Base-by-base conservation (phyloP, 1,284 basidiomycete genomes). In the Athelia psychrophila region DNA sequence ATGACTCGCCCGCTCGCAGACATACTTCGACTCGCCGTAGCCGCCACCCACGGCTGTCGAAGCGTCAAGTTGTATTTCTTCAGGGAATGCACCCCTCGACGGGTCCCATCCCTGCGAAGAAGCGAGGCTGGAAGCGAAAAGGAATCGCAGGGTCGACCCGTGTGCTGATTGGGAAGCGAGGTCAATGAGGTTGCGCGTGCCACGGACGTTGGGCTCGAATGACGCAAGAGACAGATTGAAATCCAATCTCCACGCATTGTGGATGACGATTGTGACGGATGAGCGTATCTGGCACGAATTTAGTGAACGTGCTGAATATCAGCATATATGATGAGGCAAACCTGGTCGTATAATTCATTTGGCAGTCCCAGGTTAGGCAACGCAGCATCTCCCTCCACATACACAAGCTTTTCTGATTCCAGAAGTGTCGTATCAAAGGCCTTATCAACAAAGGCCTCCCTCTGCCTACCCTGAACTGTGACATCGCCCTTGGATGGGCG, bases 181-280 rank as follows among this genome's bases (percentile, higher is more conserved):
- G 30, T 74, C 66, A 18, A 74, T 59, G 12, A 77, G 61, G 44
- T 71, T 64, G n/a, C 66, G 57, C 1, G 67, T 68, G 19, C 66
- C 71, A 9, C 56, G 54, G 20, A 77, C 58, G 33, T 67, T 61
- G 2, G 66, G 54, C 47, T 75, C 74, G 45, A 74, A 72, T 0
- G 72, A 71, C 2, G 60, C 53, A 2, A 76, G 55, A 0, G 68
- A 58, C 27, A 71, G 52, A 51, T 75, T 77, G 60, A 76, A 77
- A 51, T 76, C 68, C 20, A 76, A 61, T 16, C 60, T 63, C 74
- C 75, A 76, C 1, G 75, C 65, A 35, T 61, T 60, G 49, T 65
- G 64, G 22, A 65, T 61, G 49, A 65, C 54, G 30, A 57, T 53
- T 1, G 48, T 56, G 4, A 54, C 45, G 1, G 49, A 52, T 18